Percentiles rank a stretch among this genome's conserved stretches.
phyloP scores from a whole-genome alignment of 1,284 basidiomycete genomes.

The Cystobasidium pallidum region DNA sequence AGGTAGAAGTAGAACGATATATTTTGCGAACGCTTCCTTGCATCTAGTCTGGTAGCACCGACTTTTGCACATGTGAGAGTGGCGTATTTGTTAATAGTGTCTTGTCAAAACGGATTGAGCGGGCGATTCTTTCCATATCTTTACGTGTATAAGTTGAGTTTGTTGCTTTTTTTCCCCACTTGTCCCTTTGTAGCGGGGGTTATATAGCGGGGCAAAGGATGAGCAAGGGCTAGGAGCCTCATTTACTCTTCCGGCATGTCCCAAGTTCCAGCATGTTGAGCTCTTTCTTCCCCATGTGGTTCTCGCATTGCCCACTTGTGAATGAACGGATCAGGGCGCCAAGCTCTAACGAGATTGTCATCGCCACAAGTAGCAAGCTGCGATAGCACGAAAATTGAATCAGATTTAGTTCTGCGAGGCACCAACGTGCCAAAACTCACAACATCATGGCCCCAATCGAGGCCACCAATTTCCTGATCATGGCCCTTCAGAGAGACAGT shows the following conservation, averaged over 20 bases:
- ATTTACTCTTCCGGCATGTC: conserved; percentile 11
- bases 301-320: background rate
- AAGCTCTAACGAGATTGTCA: conserved; percentile 48
- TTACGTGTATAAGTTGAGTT: background rate
- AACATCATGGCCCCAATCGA: conserved; percentile 49
- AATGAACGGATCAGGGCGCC: conserved; percentile 42
- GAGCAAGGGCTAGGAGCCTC: too few relatives aligned
- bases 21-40: too few relatives aligned
- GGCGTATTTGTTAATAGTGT: too few relatives aligned
- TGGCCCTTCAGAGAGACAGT: conserved; percentile 45
- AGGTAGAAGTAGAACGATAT: too few relatives aligned
- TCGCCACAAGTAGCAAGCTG: conserved; percentile 50
- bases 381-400: background rate
- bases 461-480: conserved; percentile 48
- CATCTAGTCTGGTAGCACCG: too few relatives aligned
- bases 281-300: background rate
- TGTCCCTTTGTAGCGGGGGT: too few relatives aligned
- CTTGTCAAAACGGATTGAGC: too few relatives aligned
- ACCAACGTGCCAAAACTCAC: background rate
- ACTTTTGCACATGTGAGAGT: too few relatives aligned
- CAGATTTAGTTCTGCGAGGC: background rate
- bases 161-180: background rate
- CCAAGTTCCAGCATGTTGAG: conserved; percentile 8
- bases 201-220: too few relatives aligned
- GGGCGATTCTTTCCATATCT: background rate